Base-by-base conservation (phyloP, 2,329 filamentous ascomycete genomes). In the Geosmithia morbida region DNA sequence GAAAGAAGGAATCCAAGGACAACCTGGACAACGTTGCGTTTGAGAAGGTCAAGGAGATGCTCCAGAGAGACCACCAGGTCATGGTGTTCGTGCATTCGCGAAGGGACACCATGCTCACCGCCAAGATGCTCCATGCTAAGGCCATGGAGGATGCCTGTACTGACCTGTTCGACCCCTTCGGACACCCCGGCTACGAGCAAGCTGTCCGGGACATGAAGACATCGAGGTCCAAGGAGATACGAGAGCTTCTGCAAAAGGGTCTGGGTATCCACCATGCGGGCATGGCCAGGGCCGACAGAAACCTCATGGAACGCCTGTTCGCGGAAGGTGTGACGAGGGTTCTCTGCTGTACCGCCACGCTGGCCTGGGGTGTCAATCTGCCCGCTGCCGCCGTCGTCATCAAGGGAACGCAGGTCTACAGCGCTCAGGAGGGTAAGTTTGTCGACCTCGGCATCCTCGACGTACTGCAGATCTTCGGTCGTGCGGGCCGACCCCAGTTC, bases 21-120 rank as follows among this genome's bases (percentile, higher is more conserved):
- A 97, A 97, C 54, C 70, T 98, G 26, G 92, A 98, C 55, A 74
- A 74, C 20, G 81, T 87, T 2, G 81, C 87, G 0, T 98, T 94
- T 59, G 89, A 97, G 54, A 99, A 99, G 61, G 88, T 96, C 44
- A 83, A 81, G 54, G 85, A 92, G 46, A 96, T 98, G 89, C 72
- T 98, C 2, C 79, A 88, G 59, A 71, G 74, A 49, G 89, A 86
- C n/a, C 92, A 99, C 57, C 92, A 98, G 62, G 77, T 98, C 54
- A 98, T 99, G 94, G 90, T 99, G 0, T 98, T 99, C 62, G 94
- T 98, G 11, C 94, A 98, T 62, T 96, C 90, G 1, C 77, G 92
- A 22, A 89, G 94, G 60, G 94, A 99, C 56, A 98, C 94, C 0
- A 79, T 94, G 54, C 77, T 84, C 51, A 94, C 90, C 1, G 89